A percentile compares a stretch with the other conserved stretches of the same genome.
Evolutionary conservation across 768 basidiomycete species (phyloP).

Genomic region (Mycena polygramma): DNA sequence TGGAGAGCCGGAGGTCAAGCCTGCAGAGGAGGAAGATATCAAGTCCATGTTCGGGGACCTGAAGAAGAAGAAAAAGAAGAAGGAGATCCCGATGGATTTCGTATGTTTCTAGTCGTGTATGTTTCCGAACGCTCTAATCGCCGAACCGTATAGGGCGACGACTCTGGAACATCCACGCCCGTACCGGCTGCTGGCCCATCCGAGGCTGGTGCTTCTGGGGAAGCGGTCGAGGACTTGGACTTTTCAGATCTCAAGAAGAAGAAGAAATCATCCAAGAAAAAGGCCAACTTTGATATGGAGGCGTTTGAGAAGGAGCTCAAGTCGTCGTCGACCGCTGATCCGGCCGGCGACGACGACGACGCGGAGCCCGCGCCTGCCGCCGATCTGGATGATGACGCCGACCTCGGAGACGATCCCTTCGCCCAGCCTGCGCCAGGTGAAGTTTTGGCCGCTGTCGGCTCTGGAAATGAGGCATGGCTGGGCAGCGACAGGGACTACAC

Average conservation of each 20-base stretch:
- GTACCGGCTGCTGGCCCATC: slow-evolving; percentile 49
- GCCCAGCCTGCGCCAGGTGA: slow-evolving; percentile 63
- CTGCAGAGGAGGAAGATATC: slow-evolving; percentile 77
- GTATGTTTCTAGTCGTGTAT: slow-evolving; percentile 56
- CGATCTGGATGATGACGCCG: slow-evolving; percentile 81
- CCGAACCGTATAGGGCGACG: slow-evolving; percentile 64
- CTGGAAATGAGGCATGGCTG: slow-evolving; percentile 90
- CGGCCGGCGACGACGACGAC: slow-evolving; percentile 67
- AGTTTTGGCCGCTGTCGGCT: slow-evolving; percentile 72
- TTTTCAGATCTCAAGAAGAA: slow-evolving; percentile 98
- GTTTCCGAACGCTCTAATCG: slow-evolving; percentile 18
- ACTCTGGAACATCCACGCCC: slow-evolving; percentile 76
- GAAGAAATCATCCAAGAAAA: slow-evolving; percentile 90
- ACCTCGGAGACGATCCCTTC: slow-evolving; percentile 92
- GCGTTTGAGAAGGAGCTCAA: slow-evolving; percentile 95
- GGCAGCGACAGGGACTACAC: slow-evolving; percentile 94
- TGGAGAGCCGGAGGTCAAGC: slow-evolving; percentile 54
- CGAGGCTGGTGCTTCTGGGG: slow-evolving; percentile 55
- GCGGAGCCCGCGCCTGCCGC: slow-evolving; percentile 72
- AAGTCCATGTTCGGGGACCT: slow-evolving; percentile 90
- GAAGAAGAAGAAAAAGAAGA: slow-evolving; percentile 96
- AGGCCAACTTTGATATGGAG: slow-evolving; percentile 89
- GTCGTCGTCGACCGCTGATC: slow-evolving; percentile 71
- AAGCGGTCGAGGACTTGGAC: slow-evolving; percentile 85
- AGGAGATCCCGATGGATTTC: slow-evolving; percentile 87